Conservation (phyloP, 345 rosid species). For the Hypericum androsaemum region DNA sequence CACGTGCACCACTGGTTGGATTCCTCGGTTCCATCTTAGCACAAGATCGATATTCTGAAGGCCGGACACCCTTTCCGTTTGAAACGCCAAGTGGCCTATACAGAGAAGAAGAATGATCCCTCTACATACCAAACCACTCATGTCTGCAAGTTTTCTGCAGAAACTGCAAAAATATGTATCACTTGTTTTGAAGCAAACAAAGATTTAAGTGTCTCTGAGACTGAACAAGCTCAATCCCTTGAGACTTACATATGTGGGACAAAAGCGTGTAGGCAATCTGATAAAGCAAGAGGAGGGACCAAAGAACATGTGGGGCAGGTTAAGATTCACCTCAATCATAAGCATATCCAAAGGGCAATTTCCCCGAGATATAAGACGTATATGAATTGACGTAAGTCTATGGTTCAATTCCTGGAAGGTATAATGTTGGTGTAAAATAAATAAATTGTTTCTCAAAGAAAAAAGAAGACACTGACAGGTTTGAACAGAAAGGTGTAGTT, state of each 20-base stretch:
- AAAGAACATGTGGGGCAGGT: constrained; percentile 38
- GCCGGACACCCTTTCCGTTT: constrained; percentile 29
- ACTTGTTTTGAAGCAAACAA: constrained; percentile 10
- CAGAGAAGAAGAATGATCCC: constrained; percentile 33
- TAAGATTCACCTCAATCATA: constrained; percentile 42
- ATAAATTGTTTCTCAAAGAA: constrained; percentile 16
- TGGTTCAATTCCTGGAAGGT: too few relatives aligned
- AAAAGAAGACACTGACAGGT: constrained; percentile 57
- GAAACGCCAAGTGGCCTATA: constrained; percentile 24
- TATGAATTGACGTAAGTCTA: too few relatives aligned
- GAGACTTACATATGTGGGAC: constrained; percentile 23
- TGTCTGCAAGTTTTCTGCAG: constrained; percentile 17
- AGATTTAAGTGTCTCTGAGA: constrained; percentile 13
- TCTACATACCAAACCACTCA: constrained; percentile 27
- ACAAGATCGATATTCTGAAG: constrained; percentile 29
- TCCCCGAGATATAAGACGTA: too few relatives aligned
- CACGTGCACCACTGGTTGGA: constrained; percentile 18
- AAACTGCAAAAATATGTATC: constrained; percentile 6
- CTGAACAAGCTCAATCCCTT: constrained; percentile 14
- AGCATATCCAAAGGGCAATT: constrained; percentile 41
- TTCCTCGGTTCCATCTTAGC: constrained; percentile 30
- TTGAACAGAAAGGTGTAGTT: constrained; percentile 66
- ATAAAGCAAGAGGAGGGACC: constrained; percentile 22
- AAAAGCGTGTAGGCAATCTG: constrained; percentile 16
- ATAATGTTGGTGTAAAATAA: background rate